Conservation (phyloP, 495 filamentous ascomycete genomes). For the Penicillium malachiteum region DNA sequence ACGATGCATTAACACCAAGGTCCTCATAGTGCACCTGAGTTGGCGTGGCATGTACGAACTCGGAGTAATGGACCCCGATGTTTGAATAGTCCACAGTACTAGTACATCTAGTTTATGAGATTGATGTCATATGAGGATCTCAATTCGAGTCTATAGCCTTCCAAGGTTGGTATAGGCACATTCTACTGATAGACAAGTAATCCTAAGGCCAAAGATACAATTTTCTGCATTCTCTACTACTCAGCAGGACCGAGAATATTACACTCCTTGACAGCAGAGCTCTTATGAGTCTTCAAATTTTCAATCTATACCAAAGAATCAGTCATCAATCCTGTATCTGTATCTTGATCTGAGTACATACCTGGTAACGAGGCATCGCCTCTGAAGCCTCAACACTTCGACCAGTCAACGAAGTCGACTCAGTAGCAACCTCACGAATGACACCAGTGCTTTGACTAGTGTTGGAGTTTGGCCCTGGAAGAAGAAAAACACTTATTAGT, state of each 20-base stretch:
- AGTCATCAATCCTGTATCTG: constrained; percentile 1
- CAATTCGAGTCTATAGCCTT: too few relatives aligned
- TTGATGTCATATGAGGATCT: too few relatives aligned
- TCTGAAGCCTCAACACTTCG: constrained; percentile 25
- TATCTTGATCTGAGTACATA: too few relatives aligned
- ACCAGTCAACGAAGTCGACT: constrained; percentile 18
- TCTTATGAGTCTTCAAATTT: constrained; percentile 34
- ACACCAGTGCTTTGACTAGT: constrained; percentile 29
- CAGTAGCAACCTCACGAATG: constrained; percentile 27
- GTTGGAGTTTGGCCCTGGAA: constrained; percentile 27
- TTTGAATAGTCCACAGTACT: too few relatives aligned
- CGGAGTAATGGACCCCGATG: too few relatives aligned
- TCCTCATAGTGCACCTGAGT: too few relatives aligned
- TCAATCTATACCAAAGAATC: constrained; percentile 25
- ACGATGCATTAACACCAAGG: too few relatives aligned
- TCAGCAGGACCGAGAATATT: constrained; percentile 38
- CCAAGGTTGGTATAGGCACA: too few relatives aligned
- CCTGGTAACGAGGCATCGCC: constrained; percentile 32
- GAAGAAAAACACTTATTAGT: not conserved
- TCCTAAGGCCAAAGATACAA: not conserved
- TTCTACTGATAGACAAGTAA: too few relatives aligned
- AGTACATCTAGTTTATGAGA: too few relatives aligned
- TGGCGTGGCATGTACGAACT: too few relatives aligned
- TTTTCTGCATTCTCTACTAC: constrained; percentile 6
- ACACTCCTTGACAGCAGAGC: constrained; percentile 32